Percentiles rank a stretch among this genome's conserved stretches.
phyloP scores from a whole-genome alignment of 2,329 filamentous ascomycete genomes.

The Sporothrix luriei region DNA sequence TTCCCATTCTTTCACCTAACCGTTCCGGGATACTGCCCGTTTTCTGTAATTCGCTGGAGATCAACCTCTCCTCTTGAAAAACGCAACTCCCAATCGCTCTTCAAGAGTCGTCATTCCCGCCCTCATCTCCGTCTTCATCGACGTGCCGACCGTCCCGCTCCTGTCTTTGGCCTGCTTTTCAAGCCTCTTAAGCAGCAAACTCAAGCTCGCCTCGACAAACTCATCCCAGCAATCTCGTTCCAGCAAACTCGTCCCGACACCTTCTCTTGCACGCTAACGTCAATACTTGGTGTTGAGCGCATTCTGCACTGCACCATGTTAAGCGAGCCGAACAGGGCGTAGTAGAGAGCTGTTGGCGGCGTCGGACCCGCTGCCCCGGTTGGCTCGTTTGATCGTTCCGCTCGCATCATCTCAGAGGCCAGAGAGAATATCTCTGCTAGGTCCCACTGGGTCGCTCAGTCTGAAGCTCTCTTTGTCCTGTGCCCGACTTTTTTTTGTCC shows the following conservation, averaged over 20 bases:
- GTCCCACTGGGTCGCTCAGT: background rate
- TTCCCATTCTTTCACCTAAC: conserved; percentile 8
- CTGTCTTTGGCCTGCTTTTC: too few species aligned
- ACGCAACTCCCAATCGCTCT: too few species aligned
- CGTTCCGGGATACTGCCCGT: background rate
- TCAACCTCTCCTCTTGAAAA: background rate
- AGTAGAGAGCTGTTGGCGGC: background rate
- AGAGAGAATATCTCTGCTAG: too few species aligned
- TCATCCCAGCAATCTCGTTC: too few species aligned
- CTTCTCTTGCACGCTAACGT: background rate
- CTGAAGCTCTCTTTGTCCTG: background rate
- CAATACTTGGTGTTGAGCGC: too few species aligned
- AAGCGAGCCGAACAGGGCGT: conserved; percentile 2
- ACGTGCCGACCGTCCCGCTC: too few species aligned
- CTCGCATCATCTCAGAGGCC: background rate
- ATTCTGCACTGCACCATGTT: conserved; percentile 5
- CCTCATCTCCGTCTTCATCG: background rate
- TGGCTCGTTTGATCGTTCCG: conserved; percentile 3
- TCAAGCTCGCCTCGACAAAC: too few species aligned
- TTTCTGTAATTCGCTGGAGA: conserved; percentile 4
- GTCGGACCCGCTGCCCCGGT: background rate
- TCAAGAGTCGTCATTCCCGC: background rate
- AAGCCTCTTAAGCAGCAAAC: too few species aligned
- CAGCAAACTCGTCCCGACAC: too few species aligned
- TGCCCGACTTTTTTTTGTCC: background rate